A percentile compares a stretch with the other conserved stretches of the same genome.
phyloP scores from a whole-genome alignment of 495 filamentous ascomycete species.

The Opeltia flavorubescens region DNA sequence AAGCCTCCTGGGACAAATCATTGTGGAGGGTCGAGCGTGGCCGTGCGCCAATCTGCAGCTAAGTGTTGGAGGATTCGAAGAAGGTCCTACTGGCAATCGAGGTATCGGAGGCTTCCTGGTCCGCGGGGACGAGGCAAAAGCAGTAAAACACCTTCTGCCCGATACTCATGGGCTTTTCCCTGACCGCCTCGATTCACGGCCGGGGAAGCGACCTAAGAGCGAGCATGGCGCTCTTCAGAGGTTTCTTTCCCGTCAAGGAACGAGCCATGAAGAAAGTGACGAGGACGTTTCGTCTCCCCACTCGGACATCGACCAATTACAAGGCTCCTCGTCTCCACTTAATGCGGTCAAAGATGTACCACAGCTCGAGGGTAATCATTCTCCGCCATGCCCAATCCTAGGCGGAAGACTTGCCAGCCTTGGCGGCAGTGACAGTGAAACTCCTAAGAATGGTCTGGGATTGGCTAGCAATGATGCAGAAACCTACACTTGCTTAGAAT shows the following conservation, averaged over 20 bases:
- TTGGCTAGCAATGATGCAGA: too few species aligned
- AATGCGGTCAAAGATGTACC: not conserved
- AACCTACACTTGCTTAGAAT: constrained; percentile 50
- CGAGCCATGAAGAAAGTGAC: constrained; percentile 7
- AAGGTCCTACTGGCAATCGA: constrained; percentile 66
- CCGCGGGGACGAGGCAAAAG: constrained; percentile 59
- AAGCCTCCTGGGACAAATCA: constrained; percentile 59
- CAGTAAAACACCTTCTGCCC: constrained; percentile 15
- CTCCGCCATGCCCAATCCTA: too few species aligned
- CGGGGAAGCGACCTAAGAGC: constrained; percentile 38
- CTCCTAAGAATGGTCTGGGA: too few species aligned
- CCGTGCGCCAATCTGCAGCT: constrained; percentile 77
- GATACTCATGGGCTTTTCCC: constrained; percentile 8
- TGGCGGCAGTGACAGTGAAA: too few species aligned
- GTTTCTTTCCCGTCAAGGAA: constrained; percentile 32
- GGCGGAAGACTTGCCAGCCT: too few species aligned
- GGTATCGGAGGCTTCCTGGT: constrained; percentile 77
- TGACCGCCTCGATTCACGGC: constrained; percentile 18
- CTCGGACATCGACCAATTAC: not conserved
- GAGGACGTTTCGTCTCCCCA: constrained; percentile 1
- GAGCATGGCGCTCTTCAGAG: constrained; percentile 38
- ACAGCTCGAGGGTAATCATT: too few species aligned
- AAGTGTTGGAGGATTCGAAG: constrained; percentile 81
- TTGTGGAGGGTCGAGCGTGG: constrained; percentile 66
- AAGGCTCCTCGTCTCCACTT: not conserved